These are phyloP conservation scores for Mortierella sp. DNA, from an alignment of 371 early-diverging fungal species.

Conservation along the genomic window DNA sequence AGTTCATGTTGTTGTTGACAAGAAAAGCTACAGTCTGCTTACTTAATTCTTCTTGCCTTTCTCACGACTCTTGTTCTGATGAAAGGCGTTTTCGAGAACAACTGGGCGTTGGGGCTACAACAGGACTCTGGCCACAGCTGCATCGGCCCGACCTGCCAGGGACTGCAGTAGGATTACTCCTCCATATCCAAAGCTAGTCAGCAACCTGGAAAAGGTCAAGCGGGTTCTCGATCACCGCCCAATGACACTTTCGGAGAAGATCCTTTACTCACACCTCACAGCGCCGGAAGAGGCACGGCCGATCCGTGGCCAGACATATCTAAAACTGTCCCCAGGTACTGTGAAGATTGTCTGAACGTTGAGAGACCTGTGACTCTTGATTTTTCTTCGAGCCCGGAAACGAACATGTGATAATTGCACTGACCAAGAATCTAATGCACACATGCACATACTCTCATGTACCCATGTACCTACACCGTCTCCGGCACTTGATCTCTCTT, in stretches of 20 bases:
- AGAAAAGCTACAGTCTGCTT: not conserved
- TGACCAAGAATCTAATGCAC: constrained; percentile 14
- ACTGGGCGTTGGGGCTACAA: constrained; percentile 16
- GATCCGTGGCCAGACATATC: constrained; percentile 74
- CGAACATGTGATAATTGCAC: not conserved
- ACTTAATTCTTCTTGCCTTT: not conserved
- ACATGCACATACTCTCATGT: not conserved
- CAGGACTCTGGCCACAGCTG: constrained; percentile 29
- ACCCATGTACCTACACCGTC: too few relatives aligned
- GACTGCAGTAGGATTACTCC: constrained; percentile 69
- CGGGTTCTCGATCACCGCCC: constrained; percentile 68
- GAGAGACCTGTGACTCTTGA: not conserved
- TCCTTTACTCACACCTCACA: constrained; percentile 92
- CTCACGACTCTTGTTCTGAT: not conserved
- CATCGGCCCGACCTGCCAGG: constrained; percentile 36
- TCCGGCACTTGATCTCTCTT: not conserved
- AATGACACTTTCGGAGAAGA: constrained; percentile 93
- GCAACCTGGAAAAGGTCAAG: constrained; percentile 64
- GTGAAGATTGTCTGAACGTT: not conserved
- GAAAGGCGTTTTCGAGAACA: constrained; percentile 24
- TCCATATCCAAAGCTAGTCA: constrained; percentile 65
- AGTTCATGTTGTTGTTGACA: not conserved
- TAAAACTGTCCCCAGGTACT: constrained; percentile 77
- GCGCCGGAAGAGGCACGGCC: constrained; percentile 76
- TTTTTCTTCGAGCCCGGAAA: not conserved